Conservation (phyloP, 768 basidiomycete genomes). For the Agrocybe chaxingu region DNA sequence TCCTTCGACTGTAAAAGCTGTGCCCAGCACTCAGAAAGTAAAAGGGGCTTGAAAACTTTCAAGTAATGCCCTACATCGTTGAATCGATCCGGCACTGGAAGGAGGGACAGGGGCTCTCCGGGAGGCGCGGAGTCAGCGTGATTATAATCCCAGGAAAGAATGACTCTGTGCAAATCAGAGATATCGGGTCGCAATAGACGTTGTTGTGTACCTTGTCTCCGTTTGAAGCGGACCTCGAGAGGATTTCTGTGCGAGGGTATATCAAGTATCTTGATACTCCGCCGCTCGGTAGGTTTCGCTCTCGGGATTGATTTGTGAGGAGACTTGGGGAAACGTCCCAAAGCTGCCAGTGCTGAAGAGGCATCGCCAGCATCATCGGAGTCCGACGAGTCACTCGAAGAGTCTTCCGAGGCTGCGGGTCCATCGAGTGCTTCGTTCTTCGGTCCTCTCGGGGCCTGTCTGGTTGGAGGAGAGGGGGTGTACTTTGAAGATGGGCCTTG, state of each 20-base stretch:
- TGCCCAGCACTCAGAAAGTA: slow-evolving; percentile 89
- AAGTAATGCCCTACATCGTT: slow-evolving; percentile 63
- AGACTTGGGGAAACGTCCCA: slow-evolving; percentile 59
- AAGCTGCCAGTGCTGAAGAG: slow-evolving; percentile 42
- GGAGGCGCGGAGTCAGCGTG: slow-evolving; percentile 65
- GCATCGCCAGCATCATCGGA: slow-evolving; percentile 50
- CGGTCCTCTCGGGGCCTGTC: slow-evolving; percentile 10
- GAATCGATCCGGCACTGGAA: slow-evolving; percentile 66
- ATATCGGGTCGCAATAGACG: slow-evolving; percentile 83
- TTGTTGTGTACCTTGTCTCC: slow-evolving; percentile 57
- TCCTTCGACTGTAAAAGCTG: slow-evolving; percentile 80
- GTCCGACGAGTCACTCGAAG: slow-evolving; percentile 25
- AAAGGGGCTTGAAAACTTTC: slow-evolving; percentile 75
- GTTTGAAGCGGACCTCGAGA: slow-evolving; percentile 46
- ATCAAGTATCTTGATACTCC: slow-evolving; percentile 64
- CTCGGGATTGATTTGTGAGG: slow-evolving; percentile 41
- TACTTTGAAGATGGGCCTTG: slow-evolving; percentile 7
- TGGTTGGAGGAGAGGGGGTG: slow-evolving; percentile 1
- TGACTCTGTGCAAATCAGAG: slow-evolving; percentile 66
- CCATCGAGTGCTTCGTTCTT: slow-evolving; percentile 27
- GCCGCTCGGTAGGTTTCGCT: slow-evolving; percentile 49
- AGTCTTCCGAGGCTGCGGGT: slow-evolving; percentile 18
- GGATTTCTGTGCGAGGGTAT: slow-evolving; percentile 43
- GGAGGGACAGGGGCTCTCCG: slow-evolving; percentile 31
- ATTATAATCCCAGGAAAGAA: slow-evolving; percentile 87